A percentile compares a stretch with the other conserved stretches of the same genome.
Conservation (phyloP, 352 stramenopile species). For the Phytophthora pistaciae region DNA sequence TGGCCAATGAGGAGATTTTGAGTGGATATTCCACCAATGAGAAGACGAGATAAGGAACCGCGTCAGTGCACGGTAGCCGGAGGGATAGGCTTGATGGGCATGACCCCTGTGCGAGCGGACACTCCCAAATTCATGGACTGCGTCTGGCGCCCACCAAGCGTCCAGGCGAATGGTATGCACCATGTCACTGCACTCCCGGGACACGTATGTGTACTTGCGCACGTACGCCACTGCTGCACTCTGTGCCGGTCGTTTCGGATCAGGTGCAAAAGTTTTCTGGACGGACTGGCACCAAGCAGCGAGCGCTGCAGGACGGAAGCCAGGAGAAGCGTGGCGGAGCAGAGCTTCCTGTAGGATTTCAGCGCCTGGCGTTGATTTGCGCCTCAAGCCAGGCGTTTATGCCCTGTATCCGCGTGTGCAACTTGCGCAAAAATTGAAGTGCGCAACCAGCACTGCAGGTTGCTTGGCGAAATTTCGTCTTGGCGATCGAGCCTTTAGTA, state of each 20-base stretch:
- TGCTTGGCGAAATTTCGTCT: background rate
- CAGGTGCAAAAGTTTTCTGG: conserved; percentile 7
- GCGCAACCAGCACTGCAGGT: conserved; percentile 1
- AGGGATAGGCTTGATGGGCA: background rate
- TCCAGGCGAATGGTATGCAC: background rate
- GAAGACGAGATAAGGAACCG: background rate
- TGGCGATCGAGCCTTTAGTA: background rate
- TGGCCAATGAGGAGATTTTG: background rate
- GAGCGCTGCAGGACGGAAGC: background rate
- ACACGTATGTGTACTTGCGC: background rate
- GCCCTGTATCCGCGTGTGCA: conserved; percentile 14
- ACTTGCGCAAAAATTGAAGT: conserved; percentile 26
- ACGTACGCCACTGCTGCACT: background rate
- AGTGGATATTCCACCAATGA: background rate
- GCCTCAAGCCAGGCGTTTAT: conserved; percentile 15
- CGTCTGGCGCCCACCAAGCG: background rate
- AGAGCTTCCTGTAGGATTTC: background rate
- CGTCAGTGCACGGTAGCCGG: background rate
- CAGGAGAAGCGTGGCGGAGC: background rate
- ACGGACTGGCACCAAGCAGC: conserved; percentile 1
- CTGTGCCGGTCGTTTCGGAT: conserved; percentile 9
- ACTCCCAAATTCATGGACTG: background rate
- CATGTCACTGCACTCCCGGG: background rate
- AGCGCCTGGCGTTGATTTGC: conserved; percentile 8
- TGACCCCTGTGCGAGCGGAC: background rate